Conservation (phyloP, 2,329 filamentous ascomycete species). For the Aphanocladium album region DNA sequence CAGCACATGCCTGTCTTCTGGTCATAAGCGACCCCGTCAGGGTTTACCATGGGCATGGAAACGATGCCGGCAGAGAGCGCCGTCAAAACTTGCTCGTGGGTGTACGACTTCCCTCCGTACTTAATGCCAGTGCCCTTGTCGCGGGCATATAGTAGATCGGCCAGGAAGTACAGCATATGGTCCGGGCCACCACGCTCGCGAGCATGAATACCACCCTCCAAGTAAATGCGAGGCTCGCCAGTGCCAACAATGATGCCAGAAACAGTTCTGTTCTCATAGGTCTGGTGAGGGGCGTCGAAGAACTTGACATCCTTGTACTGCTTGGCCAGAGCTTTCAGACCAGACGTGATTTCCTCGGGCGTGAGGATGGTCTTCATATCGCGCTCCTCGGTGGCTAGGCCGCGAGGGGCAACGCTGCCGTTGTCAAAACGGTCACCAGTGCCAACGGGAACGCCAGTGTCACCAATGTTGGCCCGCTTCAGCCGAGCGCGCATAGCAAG, state of each 20-base stretch:
- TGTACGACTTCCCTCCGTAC: constrained; percentile 49
- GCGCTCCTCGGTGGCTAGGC: constrained; percentile 29
- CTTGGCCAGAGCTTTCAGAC: constrained; percentile 36
- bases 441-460: constrained; percentile 32
- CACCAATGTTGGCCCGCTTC: constrained; percentile 16
- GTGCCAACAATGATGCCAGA: constrained; percentile 40
- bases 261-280: constrained; percentile 36
- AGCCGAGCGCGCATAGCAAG: constrained; percentile 8
- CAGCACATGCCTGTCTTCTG: constrained; percentile 46
- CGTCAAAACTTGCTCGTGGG: constrained; percentile 44
- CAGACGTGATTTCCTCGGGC: constrained; percentile 39
- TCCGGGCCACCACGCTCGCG: constrained; percentile 55
- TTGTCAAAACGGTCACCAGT: constrained; percentile 38
- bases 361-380: constrained; percentile 41
- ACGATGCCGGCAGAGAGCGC: constrained; percentile 50
- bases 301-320: constrained; percentile 34
- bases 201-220: constrained; percentile 51
- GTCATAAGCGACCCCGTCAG: constrained; percentile 49
- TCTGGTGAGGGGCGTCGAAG: constrained; percentile 39
- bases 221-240: constrained; percentile 42
- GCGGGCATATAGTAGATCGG: constrained; percentile 51
- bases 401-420: constrained; percentile 31
- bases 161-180: constrained; percentile 52
- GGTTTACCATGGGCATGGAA: constrained; percentile 47
- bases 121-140: constrained; percentile 42